Percentiles rank a stretch among this genome's conserved stretches.
Evolutionary conservation across 768 basidiomycete species (phyloP).

Genomic region (Lactarius hatsudake): DNA sequence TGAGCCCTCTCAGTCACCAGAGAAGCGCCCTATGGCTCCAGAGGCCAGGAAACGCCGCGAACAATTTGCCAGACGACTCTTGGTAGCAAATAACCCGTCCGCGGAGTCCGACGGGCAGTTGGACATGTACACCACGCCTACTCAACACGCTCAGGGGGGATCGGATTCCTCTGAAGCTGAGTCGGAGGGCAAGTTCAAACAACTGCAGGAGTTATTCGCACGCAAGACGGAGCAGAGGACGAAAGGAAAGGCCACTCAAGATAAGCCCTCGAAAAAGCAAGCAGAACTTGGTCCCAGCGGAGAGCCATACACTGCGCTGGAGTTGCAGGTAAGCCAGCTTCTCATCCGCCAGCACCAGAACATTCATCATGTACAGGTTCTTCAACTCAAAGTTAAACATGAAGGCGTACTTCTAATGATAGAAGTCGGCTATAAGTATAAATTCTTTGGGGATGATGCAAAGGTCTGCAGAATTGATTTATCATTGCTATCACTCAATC

Average conservation of each 20-base stretch:
- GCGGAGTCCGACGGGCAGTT: background rate
- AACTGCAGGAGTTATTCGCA: slow-evolving; percentile 47
- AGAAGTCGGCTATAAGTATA: slow-evolving; percentile 82
- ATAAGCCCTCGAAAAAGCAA: slow-evolving; percentile 35
- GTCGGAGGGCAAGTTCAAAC: slow-evolving; percentile 47
- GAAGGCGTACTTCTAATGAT: slow-evolving; percentile 70
- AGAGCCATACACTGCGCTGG: slow-evolving; percentile 70
- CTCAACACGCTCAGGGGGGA: slow-evolving; percentile 13
- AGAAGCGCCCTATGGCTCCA: slow-evolving; percentile 13
- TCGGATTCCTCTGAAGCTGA: slow-evolving; percentile 38
- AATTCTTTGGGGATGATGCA: slow-evolving; percentile 83
- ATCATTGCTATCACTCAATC: background rate
- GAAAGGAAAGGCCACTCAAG: slow-evolving; percentile 31
- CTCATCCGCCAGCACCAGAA: background rate
- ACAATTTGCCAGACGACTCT: slow-evolving; percentile 21
- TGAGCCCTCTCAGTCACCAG: slow-evolving; percentile 21
- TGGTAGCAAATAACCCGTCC: slow-evolving; percentile 13
- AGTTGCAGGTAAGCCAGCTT: slow-evolving; percentile 53
- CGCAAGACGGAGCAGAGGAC: slow-evolving; percentile 38
- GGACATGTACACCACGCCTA: background rate
- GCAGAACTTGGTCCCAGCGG: slow-evolving; percentile 65
- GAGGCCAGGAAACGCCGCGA: slow-evolving; percentile 18
- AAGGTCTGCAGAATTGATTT: slow-evolving; percentile 41
- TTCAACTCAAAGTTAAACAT: slow-evolving; percentile 60
- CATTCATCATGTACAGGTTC: slow-evolving; percentile 39